Percentiles rank a stretch among this genome's conserved stretches.
Conservation (phyloP, 495 filamentous ascomycete species). For the Talaromyces proteolyticus region DNA sequence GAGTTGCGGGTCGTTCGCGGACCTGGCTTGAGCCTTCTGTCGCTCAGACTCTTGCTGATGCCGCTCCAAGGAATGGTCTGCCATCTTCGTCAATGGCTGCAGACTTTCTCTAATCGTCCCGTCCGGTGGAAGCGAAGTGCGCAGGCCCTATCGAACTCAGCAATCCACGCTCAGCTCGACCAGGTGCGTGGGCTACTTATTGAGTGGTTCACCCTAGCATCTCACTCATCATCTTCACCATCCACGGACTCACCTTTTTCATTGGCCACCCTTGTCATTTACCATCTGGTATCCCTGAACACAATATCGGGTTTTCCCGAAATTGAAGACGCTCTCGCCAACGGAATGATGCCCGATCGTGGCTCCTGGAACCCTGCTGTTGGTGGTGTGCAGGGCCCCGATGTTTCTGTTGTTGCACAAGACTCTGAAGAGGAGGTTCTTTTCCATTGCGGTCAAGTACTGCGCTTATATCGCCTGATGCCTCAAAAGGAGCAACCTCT, state of each 20-base stretch:
- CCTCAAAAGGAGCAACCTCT: constrained; percentile 33
- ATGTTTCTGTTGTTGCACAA: constrained; percentile 40
- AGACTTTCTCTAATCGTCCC: constrained; percentile 30
- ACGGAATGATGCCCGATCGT: constrained; percentile 38
- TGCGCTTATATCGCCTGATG: constrained; percentile 43
- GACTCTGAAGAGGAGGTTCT: constrained; percentile 36
- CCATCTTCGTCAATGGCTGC: constrained; percentile 41
- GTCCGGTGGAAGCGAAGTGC: not conserved
- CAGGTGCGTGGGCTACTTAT: constrained; percentile 50
- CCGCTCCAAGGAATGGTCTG: constrained; percentile 44
- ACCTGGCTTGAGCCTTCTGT: constrained; percentile 25
- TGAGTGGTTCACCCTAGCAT: constrained; percentile 40
- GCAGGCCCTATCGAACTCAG: constrained; percentile 20
- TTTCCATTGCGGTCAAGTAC: constrained; percentile 55
- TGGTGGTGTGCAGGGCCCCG: constrained; percentile 31
- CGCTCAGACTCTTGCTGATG: constrained; percentile 38
- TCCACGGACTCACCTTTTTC: constrained; percentile 21
- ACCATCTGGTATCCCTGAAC: constrained; percentile 58
- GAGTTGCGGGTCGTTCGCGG: constrained; percentile 37
- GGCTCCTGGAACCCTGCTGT: not conserved
- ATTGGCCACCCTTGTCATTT: constrained; percentile 52
- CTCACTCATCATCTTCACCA: not conserved
- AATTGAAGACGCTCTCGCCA: constrained; percentile 47
- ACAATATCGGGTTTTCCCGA: constrained; percentile 51
- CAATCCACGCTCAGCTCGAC: constrained; percentile 36